phyloP scores from a whole-genome alignment of 805 yeast genomes.

The Sungouiella blattae region DNA sequence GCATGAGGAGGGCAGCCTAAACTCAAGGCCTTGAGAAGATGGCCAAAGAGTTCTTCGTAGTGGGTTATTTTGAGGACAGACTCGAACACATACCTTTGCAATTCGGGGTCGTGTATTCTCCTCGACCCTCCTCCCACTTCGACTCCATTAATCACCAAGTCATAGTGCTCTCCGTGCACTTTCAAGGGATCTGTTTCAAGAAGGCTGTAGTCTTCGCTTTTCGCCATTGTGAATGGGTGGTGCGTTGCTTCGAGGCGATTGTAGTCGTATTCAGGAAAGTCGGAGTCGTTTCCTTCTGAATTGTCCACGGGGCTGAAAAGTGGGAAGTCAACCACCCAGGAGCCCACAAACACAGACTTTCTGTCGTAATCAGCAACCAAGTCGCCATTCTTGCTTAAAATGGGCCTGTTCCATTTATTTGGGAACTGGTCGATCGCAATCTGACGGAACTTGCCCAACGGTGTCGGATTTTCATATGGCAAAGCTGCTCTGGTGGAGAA shows the following conservation, averaged over 20 bases:
- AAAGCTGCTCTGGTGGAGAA: conserved; percentile 66
- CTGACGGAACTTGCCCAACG: conserved; percentile 83
- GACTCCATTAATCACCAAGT: conserved; percentile 87
- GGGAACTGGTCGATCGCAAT: conserved; percentile 59
- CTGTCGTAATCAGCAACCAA: conserved; percentile 11
- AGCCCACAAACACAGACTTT: conserved; percentile 49
- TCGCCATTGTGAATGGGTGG: conserved; percentile 96
- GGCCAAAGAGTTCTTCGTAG: conserved; percentile 73
- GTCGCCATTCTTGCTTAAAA: conserved; percentile 15
- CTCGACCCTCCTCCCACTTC: conserved; percentile 98
- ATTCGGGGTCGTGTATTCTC: conserved; percentile 81
- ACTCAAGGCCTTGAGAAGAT: conserved; percentile 71
- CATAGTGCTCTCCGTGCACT: conserved; percentile 89
- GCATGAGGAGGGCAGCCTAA: conserved; percentile 99
- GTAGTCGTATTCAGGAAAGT: conserved; percentile 61
- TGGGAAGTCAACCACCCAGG: conserved; percentile 94
- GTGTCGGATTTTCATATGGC: conserved; percentile 92
- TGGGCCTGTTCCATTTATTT: conserved; percentile 43
- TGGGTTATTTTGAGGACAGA: conserved; percentile 57
- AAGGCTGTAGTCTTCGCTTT: conserved; percentile 59
- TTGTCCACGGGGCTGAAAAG: conserved; percentile 73
- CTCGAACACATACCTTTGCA: conserved; percentile 73
- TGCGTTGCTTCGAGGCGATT: conserved; percentile 67
- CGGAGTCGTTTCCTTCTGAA: conserved; percentile 14
- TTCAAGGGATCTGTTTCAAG: conserved; percentile 54